phyloP scores from a whole-genome alignment of 768 basidiomycete genomes.

The Chlorophyllum brunneum region DNA sequence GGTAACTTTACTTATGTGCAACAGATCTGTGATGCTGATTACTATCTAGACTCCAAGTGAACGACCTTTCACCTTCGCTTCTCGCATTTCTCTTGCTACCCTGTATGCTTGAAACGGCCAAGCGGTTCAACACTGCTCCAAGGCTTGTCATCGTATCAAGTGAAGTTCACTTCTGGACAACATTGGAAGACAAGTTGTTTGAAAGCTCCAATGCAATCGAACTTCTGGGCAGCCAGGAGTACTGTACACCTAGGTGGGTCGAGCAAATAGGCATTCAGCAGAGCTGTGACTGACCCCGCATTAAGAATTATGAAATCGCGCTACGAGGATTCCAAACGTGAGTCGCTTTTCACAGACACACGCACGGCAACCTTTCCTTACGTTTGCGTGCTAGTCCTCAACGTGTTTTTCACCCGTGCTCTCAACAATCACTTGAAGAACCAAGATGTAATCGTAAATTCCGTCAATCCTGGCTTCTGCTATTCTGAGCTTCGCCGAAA shows the following conservation, averaged over 20 bases:
- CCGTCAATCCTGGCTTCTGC: slow-evolving; percentile 45
- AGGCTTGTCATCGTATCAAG: slow-evolving; percentile 37
- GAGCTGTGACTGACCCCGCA: neutral
- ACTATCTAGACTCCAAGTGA: slow-evolving; percentile 38
- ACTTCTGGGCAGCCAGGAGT: slow-evolving; percentile 26
- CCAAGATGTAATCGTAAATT: slow-evolving; percentile 28
- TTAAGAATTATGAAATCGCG: slow-evolving; percentile 12
- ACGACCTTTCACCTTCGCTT: slow-evolving; percentile 35
- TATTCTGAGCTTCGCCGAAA: slow-evolving; percentile 28
- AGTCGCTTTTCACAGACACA: slow-evolving; percentile 7
- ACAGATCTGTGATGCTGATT: neutral
- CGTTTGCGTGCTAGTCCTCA: slow-evolving; percentile 29
- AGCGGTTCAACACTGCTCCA: slow-evolving; percentile 21
- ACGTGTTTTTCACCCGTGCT: slow-evolving; percentile 36
- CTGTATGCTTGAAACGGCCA: slow-evolving; percentile 30
- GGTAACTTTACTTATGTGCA: slow-evolving; percentile 2
- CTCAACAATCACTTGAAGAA: slow-evolving; percentile 28
- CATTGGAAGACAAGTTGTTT: slow-evolving; percentile 19
- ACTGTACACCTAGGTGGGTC: slow-evolving; percentile 18
- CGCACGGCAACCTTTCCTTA: neutral
- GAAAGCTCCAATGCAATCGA: slow-evolving; percentile 22
- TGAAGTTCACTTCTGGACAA: slow-evolving; percentile 30
- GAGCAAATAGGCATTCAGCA: neutral
- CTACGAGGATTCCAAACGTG: slow-evolving; percentile 32
- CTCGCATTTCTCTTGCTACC: slow-evolving; percentile 38